Conservation (phyloP, 2,329 filamentous ascomycete genomes). For the Cercospora sp. region DNA sequence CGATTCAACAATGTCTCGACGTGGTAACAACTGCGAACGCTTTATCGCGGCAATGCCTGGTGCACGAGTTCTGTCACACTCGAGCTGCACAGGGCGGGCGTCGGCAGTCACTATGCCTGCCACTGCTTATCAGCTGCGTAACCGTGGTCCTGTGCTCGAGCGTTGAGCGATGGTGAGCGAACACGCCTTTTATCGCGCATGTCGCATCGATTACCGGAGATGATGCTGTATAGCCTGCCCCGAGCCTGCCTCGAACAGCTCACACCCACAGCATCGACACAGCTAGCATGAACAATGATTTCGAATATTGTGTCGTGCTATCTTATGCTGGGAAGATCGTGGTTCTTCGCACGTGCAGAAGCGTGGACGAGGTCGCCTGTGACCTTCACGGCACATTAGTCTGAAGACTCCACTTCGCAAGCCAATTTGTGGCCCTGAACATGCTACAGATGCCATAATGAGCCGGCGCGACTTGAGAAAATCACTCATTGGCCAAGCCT, state of each 20-base stretch:
- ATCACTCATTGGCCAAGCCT: background rate
- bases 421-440: background rate
- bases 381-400: background rate
- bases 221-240: background rate
- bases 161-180: background rate
- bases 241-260: background rate
- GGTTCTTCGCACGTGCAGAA: background rate
- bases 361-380: background rate
- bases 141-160: background rate
- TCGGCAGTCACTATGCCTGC: background rate
- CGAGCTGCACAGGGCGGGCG: background rate
- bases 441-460: background rate
- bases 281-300: background rate
- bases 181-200: background rate
- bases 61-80: background rate
- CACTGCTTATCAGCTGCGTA: background rate
- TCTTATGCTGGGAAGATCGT: background rate
- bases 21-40: conserved; percentile 3
- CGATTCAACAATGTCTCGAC: background rate
- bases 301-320: background rate
- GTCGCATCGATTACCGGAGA: background rate
- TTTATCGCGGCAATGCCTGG: background rate
- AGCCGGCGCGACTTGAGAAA: background rate
- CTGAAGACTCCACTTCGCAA: background rate
- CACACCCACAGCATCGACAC: background rate